Base-by-base conservation (phyloP, 2,329 filamentous ascomycete genomes). In the Pleochaeta shiraiana region DNA sequence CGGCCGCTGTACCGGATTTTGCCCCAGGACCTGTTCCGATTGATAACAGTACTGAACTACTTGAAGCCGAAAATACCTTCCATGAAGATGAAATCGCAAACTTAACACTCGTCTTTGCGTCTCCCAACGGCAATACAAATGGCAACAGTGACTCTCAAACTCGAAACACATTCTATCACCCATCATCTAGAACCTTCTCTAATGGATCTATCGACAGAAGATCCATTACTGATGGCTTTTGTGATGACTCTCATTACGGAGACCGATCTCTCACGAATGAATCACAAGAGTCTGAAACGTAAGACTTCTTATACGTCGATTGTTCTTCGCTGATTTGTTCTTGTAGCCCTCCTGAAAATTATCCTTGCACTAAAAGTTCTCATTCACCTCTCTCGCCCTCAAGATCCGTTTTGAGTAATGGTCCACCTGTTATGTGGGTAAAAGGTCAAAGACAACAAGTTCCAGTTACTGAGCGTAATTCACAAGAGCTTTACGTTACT, bases 1-100 rank as follows among this genome's bases (percentile, higher is more conserved):
- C 83, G 34, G 83, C 83, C n/a, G 75, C 79, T 24, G 83, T 84
- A 1, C 81, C 83, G 0, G 83, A 84, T 67, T 86, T 85, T 68
- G 65, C 73, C 11, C 72, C 72, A 50, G 68, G 69, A 43, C 28
- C 68, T 30, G 50, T 66, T 16, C 50, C 65, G 26, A 28, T 64
- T 43, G 69, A 70, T 66, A 66, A 67, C 30, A 57, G 61, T 21
- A 53, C 61, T 53, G 69, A 72, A 64, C 68, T 69, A 45, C 66
- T 72, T 11, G 71, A 72, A 30, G 68, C 73, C 64, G 69, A 74
- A 64, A 72, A 69, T 71, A 76, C 74, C 24, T 83, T 82, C 72
- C 77, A 76, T 45, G 77, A 82, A 69, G 75, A 78, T 65, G 78
- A 81, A 70, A 75, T 81, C 67, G 75, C 77, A 68, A 75, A 75